Base-by-base conservation (phyloP, 768 basidiomycete genomes). In the Termitomyces sp. region DNA sequence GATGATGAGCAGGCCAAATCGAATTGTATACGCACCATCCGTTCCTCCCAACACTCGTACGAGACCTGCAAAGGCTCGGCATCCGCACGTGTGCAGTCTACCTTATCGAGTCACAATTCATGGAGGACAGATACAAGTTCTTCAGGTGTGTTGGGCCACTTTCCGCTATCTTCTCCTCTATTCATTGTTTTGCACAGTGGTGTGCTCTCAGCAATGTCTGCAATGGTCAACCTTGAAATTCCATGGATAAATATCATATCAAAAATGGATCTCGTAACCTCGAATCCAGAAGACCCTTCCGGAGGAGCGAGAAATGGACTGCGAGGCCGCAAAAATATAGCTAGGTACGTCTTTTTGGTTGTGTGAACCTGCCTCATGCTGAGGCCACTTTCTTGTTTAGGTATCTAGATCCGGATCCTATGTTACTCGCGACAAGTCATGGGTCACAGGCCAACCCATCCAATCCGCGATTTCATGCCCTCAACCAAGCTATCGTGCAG, bases 101-200 rank as follows among this genome's bases (percentile, higher is more conserved):
- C 70, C 83, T 99, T 42, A 86, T 99, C 61, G 97, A 99, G 69
- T 95, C 93, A 0, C 97, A 99, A 65, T 99, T 99, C 74, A 98
- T 98, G 94, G 97, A 99, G 74, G 97, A 99, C 72, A 89, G 91
- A 63, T 91, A 94, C 72, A 99, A 99, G 68, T 99, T 97, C 75
- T 99, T 99, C 74, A 90, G 90, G 91, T 88, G 49, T 34, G 64
- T 43, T 46, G 33, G 52, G 32, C 24, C 26, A 57, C 44, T 57
- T 53, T 32, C 14, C 52, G 26, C 20, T 24, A 22, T 42, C 9
- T 20, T 24, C 22, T 20, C 44, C 26, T 47, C 37, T 42, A n/a
- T 7, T 26, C 18, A 34, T 55, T 33, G 16, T 33, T 47, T 60
- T 56, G 53, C 36, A 47, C 63, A 93, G 93, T 58, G 97, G 97